Conservation (phyloP, 208 protist genomes). For the Wallacemonas sp. region DNA sequence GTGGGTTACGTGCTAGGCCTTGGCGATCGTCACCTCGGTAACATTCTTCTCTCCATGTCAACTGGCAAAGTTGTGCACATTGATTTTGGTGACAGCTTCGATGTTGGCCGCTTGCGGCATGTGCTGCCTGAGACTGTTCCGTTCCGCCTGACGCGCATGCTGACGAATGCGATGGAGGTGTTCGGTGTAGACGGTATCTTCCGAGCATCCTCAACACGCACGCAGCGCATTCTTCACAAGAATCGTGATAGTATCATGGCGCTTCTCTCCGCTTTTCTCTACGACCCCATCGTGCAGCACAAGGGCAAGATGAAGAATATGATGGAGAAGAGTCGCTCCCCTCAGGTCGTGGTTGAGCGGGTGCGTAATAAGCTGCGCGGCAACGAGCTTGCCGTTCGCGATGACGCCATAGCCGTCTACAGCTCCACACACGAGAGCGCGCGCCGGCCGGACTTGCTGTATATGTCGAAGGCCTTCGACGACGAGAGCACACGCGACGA, state of each 20-base stretch:
- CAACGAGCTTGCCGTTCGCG: slow-evolving; percentile 93
- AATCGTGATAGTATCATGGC: slow-evolving; percentile 99
- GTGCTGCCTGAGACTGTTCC: slow-evolving; percentile 99
- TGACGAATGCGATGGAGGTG: slow-evolving; percentile 99
- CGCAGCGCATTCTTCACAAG: slow-evolving; percentile 96
- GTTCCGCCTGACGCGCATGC: slow-evolving; percentile 99
- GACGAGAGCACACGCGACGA: slow-evolving; percentile 60
- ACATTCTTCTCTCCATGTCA: slow-evolving; percentile 98
- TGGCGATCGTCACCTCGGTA: slow-evolving; percentile 99
- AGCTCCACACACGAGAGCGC: slow-evolving; percentile 80
- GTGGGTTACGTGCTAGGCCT: slow-evolving; percentile 94
- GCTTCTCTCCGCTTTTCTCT: slow-evolving; percentile 99
- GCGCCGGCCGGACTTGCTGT: slow-evolving; percentile 79
- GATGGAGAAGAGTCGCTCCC: slow-evolving; percentile 86
- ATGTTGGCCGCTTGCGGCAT: slow-evolving; percentile 97
- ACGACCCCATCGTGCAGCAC: slow-evolving; percentile 99
- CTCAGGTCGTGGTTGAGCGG: slow-evolving; percentile 94
- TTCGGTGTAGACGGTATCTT: slow-evolving; percentile 99
- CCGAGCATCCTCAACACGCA: slow-evolving; percentile 95
- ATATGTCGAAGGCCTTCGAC: slow-evolving; percentile 90
- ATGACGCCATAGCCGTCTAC: slow-evolving; percentile 65
- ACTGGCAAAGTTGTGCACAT: slow-evolving; percentile 99
- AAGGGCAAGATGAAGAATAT: slow-evolving; percentile 98
- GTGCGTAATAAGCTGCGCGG: slow-evolving; percentile 99
- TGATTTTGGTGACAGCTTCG: slow-evolving; percentile 99